Base-by-base conservation (phyloP, 345 rosid species). In the Mangifera indica region DNA sequence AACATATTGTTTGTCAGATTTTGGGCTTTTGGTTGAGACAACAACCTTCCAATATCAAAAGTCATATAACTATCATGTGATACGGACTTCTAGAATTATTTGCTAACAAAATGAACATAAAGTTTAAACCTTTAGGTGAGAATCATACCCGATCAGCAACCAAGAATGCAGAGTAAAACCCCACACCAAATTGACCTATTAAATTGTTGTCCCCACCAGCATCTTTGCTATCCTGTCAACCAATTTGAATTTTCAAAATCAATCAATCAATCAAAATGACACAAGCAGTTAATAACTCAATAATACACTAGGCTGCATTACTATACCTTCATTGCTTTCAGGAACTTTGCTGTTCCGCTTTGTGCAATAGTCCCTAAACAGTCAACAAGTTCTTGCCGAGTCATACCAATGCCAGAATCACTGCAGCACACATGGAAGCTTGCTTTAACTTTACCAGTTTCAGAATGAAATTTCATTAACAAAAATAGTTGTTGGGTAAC, bases 131-230 rank as follows among this genome's bases (percentile, higher is more conserved):
- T 54, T 26, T 34, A 53, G 37, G 12, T 3, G 48, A 53, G 71
- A 21, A 37, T 53, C 72, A 72, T 80, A 95, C 99, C 80, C 86
- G 81, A 64, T 92, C 98, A 20, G 99, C 75, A 81, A 95, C 99
- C 58, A 95, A 85, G 74, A 95, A 95, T 52, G 99, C 80, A 58
- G 99, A 95, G 80, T 95, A 95, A 77, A 95, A 95, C 7, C 99
- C 99, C 44, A 95, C 99, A 79, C 99, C 99, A 76, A 95, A 95
- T 78, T 95, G 99, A 63, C 99, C 99, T 29, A 95, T 95, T 77
- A 95, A 87, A 81, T 92, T 95, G 80, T 48, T 89, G 74, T 95
- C 93, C 18, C 81, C 77, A 69, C 96, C 88, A 9, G 91, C 88
- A 75, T 91, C 94, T 78, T 91, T 95, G 81, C 89, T 92, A 54